These are phyloP conservation scores for Pleurotus pulmonarius DNA, from an alignment of 768 basidiomycete species.

Conservation along the genomic window DNA sequence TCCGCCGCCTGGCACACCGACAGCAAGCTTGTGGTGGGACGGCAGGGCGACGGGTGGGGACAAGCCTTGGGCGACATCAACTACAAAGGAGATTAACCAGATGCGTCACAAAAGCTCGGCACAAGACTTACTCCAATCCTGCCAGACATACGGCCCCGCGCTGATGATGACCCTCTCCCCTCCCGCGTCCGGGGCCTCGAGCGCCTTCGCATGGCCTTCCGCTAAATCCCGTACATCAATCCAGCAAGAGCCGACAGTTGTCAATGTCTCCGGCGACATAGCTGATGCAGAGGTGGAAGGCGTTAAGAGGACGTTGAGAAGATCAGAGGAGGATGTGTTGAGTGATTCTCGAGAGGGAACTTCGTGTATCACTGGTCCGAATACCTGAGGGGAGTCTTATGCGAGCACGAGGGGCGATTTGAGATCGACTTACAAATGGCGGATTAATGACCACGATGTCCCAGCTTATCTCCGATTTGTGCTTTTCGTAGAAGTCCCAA, in stretches of 20 bases:
- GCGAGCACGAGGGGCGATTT: too few relatives aligned
- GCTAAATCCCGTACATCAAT: slow-evolving; percentile 50
- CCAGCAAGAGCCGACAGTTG: slow-evolving; percentile 24
- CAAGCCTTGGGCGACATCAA: slow-evolving; percentile 9
- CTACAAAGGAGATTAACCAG: slow-evolving; percentile 1
- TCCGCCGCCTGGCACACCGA: background rate
- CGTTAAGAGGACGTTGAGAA: slow-evolving; percentile 29
- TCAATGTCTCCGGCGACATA: slow-evolving; percentile 8
- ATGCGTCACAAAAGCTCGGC: background rate
- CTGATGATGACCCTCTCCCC: slow-evolving; percentile 28
- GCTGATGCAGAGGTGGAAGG: slow-evolving; percentile 8
- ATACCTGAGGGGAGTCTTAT: slow-evolving; percentile 14
- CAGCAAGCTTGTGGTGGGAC: background rate
- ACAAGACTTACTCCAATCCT: slow-evolving; percentile 18
- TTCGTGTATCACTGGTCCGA: slow-evolving; percentile 36
- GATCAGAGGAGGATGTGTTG: slow-evolving; percentile 29
- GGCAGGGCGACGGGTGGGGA: background rate
- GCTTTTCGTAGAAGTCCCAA: slow-evolving; percentile 35
- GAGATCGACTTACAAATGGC: slow-evolving; percentile 32
- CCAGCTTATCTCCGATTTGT: slow-evolving; percentile 40
- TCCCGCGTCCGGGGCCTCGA: slow-evolving; percentile 43
- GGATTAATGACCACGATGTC: slow-evolving; percentile 53
- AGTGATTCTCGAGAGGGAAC: slow-evolving; percentile 24
- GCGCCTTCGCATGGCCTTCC: slow-evolving; percentile 45
- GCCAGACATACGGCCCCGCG: slow-evolving; percentile 13